Base-by-base conservation (phyloP, 2,329 filamentous ascomycete species). In the Byssochlamys sp. region DNA sequence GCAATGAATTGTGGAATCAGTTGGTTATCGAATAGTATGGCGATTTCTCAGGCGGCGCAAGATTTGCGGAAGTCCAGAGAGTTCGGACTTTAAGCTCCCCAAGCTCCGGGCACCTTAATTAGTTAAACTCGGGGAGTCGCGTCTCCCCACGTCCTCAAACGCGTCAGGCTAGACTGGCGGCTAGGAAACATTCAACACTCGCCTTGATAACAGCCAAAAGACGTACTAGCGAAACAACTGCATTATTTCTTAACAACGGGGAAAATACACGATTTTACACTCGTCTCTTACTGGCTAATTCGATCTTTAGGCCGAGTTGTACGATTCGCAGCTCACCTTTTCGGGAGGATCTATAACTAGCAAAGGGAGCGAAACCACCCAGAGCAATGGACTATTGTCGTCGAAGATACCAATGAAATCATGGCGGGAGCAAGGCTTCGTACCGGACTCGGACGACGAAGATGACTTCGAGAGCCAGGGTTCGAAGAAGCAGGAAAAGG, bases 391-490 rank as follows among this genome's bases (percentile, higher is more conserved):
- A 68, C 62, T 58, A 68, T 64, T 61, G 61, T 61, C 66, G 62
- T 65, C 66, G 58, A 66, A 62, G 59, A 65, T 63, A 66, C 69
- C 69, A 73, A 76, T 75, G 73, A 73, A 76, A 72, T 69, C 71
- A 73, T 80, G 78, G 78, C 75, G 74, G 67, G 71, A 75, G 67
- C 73, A 75, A 69, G 78, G 78, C 55, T 80, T 75, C 72, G 78
- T 80, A 60, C 76, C 76, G 60, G 78, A 80, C 66, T 80, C 78
- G 50, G 78, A 80, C 59, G 74, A 76, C 24, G 75, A 76, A 53
- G 75, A 74, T 53, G 72, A 71, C 53, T 68, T 73, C 52, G 74
- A 75, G 28, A 72, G 66, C 52, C 67, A 73, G 57, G 63, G 67
- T 24, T 26, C 61, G 7, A 62, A 58, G 39, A 60, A 61, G 11